Evolutionary conservation across 805 yeast species (phyloP).

Genomic region (Cephaloascus albidus): DNA sequence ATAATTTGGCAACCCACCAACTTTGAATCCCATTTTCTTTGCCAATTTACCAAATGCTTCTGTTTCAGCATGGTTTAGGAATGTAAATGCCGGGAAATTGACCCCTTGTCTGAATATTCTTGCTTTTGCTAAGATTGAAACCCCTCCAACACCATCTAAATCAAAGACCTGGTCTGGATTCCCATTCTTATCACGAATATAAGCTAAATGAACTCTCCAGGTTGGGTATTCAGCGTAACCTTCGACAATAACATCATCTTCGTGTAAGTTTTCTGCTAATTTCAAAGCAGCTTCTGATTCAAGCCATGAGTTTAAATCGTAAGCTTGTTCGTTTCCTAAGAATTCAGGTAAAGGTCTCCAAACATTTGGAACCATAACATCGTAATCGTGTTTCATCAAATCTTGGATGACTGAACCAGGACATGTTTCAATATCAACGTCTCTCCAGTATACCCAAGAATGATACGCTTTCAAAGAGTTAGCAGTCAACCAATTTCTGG

Average conservation of each 20-base stretch:
- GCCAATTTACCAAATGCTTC: constrained; percentile 85
- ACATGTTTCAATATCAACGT: constrained; percentile 75
- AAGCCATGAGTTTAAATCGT: constrained; percentile 94
- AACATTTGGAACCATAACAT: constrained; percentile 78
- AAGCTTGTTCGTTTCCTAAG: constrained; percentile 86
- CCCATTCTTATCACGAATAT: constrained; percentile 54
- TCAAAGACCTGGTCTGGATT: constrained; percentile 55
- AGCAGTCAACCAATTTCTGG: constrained; percentile 75
- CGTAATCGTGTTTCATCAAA: constrained; percentile 60
- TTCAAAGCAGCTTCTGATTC: constrained; percentile 74
- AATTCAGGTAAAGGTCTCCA: constrained; percentile 97
- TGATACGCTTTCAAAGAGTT: constrained; percentile 73
- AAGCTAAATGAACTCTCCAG: constrained; percentile 76
- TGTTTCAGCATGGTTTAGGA: constrained; percentile 80
- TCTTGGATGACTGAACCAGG: constrained; percentile 70
- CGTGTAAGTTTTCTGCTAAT: constrained; percentile 53
- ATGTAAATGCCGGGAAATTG: constrained; percentile 80
- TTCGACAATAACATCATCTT: constrained; percentile 82
- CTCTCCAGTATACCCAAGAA: constrained; percentile 91
- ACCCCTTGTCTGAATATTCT: constrained; percentile 67
- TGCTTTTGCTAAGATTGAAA: constrained; percentile 69
- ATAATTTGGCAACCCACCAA: constrained; percentile 86
- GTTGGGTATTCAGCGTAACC: constrained; percentile 85
- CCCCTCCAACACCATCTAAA: constrained; percentile 84
- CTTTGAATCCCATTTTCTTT: constrained; percentile 66